These are phyloP conservation scores for Cryphonectria japonica DNA, from an alignment of 2,329 filamentous ascomycete species.

Conservation along the genomic window DNA sequence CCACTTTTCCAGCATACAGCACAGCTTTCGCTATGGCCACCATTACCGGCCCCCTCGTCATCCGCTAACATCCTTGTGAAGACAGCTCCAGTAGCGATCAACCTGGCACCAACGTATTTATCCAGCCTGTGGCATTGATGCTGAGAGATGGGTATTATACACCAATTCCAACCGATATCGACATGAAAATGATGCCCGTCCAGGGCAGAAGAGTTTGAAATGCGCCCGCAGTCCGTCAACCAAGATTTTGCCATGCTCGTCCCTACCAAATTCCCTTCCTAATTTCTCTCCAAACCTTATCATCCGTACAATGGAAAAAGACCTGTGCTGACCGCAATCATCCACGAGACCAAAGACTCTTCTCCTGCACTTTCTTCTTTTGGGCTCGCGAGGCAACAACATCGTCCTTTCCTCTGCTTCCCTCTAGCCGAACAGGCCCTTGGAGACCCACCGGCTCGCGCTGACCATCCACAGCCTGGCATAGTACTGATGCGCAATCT, in stretches of 20 bases:
- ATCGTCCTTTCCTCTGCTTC: too few species aligned
- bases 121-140: not conserved
- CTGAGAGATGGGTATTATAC: not conserved
- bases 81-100: not conserved
- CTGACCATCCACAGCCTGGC: conserved; percentile 45
- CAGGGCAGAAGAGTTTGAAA: not conserved
- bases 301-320: not conserved
- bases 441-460: conserved; percentile 42
- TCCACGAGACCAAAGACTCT: not conserved
- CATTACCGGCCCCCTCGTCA: not conserved
- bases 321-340: not conserved
- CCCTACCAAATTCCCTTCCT: not conserved
- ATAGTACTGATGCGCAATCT: conserved; percentile 45
- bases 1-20: not conserved
- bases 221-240: not conserved
- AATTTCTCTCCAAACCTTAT: not conserved
- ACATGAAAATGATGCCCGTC: not conserved
- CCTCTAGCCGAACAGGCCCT: conserved; percentile 19
- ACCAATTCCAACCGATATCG: not conserved
- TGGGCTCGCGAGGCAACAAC: not conserved
- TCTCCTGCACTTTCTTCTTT: too few species aligned
- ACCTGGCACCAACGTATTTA: not conserved
- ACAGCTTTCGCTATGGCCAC: not conserved
- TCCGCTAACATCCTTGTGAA: not conserved
- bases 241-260: not conserved